Percentiles rank a stretch among this genome's conserved stretches.
Evolutionary conservation across 2,329 filamentous ascomycete species (phyloP).

Genomic region (Talaromyces verruculosus): DNA sequence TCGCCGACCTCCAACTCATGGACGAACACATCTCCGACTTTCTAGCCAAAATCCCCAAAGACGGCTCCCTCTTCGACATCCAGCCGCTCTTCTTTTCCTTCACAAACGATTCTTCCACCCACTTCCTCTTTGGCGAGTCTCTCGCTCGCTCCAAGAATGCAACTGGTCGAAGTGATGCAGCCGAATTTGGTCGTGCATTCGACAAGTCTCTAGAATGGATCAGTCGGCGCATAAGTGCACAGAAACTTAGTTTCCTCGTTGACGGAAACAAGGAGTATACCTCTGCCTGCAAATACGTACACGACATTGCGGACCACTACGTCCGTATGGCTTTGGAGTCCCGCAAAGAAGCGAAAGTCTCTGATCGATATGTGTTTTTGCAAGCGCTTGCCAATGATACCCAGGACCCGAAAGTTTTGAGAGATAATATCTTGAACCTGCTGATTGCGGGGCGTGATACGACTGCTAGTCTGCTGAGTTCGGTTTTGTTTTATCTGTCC

Average conservation of each 20-base stretch:
- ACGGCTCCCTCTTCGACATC: constrained; percentile 58
- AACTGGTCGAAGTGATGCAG: constrained; percentile 4
- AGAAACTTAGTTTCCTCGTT: constrained; percentile 17
- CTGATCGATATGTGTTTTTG: constrained; percentile 50
- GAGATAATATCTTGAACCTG: constrained; percentile 53
- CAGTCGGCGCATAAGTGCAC: constrained; percentile 14
- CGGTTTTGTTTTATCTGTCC: constrained; percentile 42
- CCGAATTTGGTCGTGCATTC: constrained; percentile 18
- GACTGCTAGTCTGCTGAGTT: constrained; percentile 49
- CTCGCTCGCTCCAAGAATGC: constrained; percentile 29
- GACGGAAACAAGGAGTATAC: constrained; percentile 20
- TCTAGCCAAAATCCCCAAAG: constrained; percentile 56
- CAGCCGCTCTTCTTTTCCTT: constrained; percentile 64
- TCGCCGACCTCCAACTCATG: constrained; percentile 58
- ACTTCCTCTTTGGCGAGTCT: constrained; percentile 65
- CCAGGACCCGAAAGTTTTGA: constrained; percentile 48
- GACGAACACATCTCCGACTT: constrained; percentile 62
- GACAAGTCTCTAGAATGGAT: constrained; percentile 18
- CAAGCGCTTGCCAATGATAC: constrained; percentile 50
- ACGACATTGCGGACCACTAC: constrained; percentile 49
- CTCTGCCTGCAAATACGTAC: constrained; percentile 16
- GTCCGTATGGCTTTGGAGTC: constrained; percentile 69
- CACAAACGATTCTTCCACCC: constrained; percentile 66
- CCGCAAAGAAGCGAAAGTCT: constrained; percentile 61
- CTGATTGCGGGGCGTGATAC: constrained; percentile 57